These are phyloP conservation scores for Lasiodiplodia hormozganensis DNA, from an alignment of 2,329 filamentous ascomycete species.

Conservation along the genomic window DNA sequence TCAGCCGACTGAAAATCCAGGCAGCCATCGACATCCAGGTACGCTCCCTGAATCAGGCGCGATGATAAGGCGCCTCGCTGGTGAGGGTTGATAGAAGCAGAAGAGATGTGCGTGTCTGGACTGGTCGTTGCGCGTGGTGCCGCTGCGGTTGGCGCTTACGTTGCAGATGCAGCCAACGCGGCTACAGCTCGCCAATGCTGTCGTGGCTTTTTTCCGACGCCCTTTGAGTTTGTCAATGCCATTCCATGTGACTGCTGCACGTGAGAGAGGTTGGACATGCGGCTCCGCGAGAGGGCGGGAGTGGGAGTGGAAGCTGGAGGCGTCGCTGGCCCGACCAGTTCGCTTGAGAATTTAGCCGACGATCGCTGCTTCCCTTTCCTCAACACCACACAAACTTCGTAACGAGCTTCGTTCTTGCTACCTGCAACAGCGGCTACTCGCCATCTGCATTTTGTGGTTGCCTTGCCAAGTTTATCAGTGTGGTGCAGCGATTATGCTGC, in stretches of 20 bases:
- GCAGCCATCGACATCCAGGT: background rate
- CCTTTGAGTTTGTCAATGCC: background rate
- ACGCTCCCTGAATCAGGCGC: background rate
- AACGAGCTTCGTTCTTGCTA: too few relatives aligned
- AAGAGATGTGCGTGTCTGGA: background rate
- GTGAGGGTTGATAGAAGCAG: background rate
- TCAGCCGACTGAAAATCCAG: slow-evolving; percentile 9
- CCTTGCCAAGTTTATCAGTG: too few relatives aligned
- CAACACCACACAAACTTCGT: too few relatives aligned
- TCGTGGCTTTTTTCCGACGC: background rate
- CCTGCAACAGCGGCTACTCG: too few relatives aligned
- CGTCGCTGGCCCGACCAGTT: background rate
- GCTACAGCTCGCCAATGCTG: background rate
- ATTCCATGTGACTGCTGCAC: background rate
- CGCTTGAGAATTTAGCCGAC: too few relatives aligned
- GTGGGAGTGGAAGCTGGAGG: background rate
- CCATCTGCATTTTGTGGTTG: too few relatives aligned
- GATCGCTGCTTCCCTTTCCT: too few relatives aligned
- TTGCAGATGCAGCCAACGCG: background rate
- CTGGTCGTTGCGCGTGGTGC: background rate
- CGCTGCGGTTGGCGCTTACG: background rate
- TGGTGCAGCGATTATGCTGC: too few relatives aligned
- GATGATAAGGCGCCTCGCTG: background rate
- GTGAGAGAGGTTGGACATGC: background rate
- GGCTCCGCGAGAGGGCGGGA: background rate